Conservation (phyloP, 805 yeast genomes). For the Teunomyces funiuensis region DNA sequence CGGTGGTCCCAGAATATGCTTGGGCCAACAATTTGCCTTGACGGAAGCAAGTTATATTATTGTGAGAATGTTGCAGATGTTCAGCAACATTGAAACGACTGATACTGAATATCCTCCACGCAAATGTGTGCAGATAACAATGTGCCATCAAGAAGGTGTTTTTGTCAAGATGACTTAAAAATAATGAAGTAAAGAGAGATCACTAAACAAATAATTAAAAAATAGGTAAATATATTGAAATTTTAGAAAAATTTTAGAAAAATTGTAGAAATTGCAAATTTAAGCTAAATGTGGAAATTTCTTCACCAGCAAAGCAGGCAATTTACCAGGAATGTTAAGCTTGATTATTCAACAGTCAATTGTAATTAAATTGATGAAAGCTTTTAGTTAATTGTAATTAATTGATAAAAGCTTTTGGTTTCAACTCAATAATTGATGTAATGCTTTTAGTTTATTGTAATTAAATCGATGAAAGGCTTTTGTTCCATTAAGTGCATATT, state of each 20-base stretch:
- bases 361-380: too few species aligned
- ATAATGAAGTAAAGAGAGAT: background rate
- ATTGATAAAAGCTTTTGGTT: too few species aligned
- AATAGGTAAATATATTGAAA: background rate
- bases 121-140: slow-evolving; percentile 27
- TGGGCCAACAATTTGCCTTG: slow-evolving; percentile 32
- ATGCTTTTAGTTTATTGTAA: too few species aligned
- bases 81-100: slow-evolving; percentile 18
- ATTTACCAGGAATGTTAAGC: too few species aligned
- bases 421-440: too few species aligned
- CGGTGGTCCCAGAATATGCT: slow-evolving; percentile 29
- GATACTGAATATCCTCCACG: slow-evolving; percentile 28
- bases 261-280: too few species aligned
- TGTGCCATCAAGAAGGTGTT: slow-evolving; percentile 24
- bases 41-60: slow-evolving; percentile 27
- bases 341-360: too few species aligned
- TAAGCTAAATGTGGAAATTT: too few species aligned
- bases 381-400: too few species aligned
- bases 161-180: slow-evolving; percentile 6
- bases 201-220: background rate
- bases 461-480: too few species aligned
- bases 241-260: background rate
- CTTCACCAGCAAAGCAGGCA: too few species aligned
- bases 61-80: slow-evolving; percentile 24
- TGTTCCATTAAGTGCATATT: background rate